Base-by-base conservation (phyloP, 257 asterid species). In the Eustoma russellianum region DNA sequence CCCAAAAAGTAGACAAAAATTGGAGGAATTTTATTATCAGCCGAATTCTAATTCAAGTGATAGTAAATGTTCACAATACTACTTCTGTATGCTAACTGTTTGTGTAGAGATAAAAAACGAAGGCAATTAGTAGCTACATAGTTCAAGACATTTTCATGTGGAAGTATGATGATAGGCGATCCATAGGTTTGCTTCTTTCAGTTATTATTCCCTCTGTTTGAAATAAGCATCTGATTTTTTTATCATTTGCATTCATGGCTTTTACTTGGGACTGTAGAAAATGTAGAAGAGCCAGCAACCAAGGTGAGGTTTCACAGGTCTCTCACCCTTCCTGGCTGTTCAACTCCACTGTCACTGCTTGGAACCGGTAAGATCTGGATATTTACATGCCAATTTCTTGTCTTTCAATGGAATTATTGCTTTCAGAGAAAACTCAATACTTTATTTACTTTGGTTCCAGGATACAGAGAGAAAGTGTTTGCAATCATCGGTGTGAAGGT, bases 401-500 rank as follows among this genome's bases (percentile, higher is more conserved):
- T 41, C 28, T 0, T 1, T 6, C 16, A 9, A 17, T 9, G 7
- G 11, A 34, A 33, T 61, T 66, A 11, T 50, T 71, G n/a, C 61
- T 49, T 66, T 47, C 19, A 49, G 9, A 46, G 17, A 73, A 62
- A 48, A 24, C 53, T 52, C 40, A 48, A 46, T 50, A n/a, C 13
- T n/a, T n/a, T n/a, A n/a, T 52, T 46, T 41, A 17, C 53, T 13
- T 51, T 67, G 52, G 53, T 65, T 41, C 24, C 67, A 90, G 96
- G 97, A 60, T 86, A 81, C 76, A 79, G 96, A 62, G 96, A 90
- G 68, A 90, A 79, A 71, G 78, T 90, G 5, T 81, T 90, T 51
- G 94, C 93, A 17, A 81, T 86, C 62, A 78, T 90, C 18, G 94
- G 96, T 57, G 94, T 86, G 53, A 90, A 86, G 74, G 96, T 90